These are phyloP conservation scores for Populus davidiana DNA, from an alignment of 345 rosid genomes.

Conservation along the genomic window DNA sequence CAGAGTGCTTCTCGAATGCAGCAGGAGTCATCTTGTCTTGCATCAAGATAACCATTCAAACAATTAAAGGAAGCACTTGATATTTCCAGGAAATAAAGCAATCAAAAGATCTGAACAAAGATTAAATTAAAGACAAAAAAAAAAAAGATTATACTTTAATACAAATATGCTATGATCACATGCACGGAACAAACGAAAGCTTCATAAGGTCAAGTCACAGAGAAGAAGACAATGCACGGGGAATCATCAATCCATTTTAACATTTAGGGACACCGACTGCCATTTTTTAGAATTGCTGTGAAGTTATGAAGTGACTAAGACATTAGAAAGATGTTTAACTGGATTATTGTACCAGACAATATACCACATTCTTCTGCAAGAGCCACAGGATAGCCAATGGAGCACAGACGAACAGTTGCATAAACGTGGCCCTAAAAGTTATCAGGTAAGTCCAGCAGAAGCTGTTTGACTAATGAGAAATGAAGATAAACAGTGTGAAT, in stretches of 20 bases:
- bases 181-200: slow-evolving; percentile 13
- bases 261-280: not conserved
- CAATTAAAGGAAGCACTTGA: slow-evolving; percentile 12
- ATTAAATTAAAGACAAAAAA: not conserved
- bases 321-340: not conserved
- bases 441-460: slow-evolving; percentile 8
- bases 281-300: not conserved
- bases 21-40: slow-evolving; percentile 91
- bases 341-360: slow-evolving; percentile 5
- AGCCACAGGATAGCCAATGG: slow-evolving; percentile 1
- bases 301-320: not conserved
- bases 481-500: slow-evolving; percentile 1
- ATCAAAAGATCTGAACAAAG: not conserved
- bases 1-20: slow-evolving; percentile 99
- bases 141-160: not conserved
- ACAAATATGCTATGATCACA: slow-evolving; percentile 7
- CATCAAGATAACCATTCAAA: slow-evolving; percentile 28
- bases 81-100: not conserved
- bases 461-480: slow-evolving; percentile 11
- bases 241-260: not conserved
- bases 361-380: slow-evolving; percentile 14
- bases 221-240: slow-evolving; percentile 5
- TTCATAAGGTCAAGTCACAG: slow-evolving; percentile 3
- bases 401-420: slow-evolving; percentile 4
- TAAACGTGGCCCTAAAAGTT: not conserved